Conservation (phyloP, 257 asterid species). For the Haberlea rhodopensis region DNA sequence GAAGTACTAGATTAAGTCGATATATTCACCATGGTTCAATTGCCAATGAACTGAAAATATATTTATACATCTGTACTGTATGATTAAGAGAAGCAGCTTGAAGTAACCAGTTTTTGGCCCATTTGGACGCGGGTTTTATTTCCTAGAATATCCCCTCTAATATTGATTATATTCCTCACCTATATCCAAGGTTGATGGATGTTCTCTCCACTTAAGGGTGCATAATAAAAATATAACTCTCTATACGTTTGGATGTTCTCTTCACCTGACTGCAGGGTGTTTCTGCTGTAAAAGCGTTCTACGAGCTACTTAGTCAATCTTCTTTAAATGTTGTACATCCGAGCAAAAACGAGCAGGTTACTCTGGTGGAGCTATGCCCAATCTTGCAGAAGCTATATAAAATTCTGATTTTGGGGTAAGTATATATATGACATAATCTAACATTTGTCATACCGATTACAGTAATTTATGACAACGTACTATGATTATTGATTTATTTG, state of each 20-base stretch:
- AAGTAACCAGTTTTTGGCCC: not conserved
- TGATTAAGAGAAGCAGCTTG: not conserved
- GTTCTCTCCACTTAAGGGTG: too few species aligned
- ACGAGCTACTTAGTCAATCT: slow-evolving; percentile 80
- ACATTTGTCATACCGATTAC: not conserved
- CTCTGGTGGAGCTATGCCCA: slow-evolving; percentile 89
- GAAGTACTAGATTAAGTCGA: not conserved
- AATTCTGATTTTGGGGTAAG: slow-evolving; percentile 57
- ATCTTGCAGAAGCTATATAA: slow-evolving; percentile 72
- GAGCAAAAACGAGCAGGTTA: slow-evolving; percentile 52
- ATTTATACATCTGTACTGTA: too few species aligned
- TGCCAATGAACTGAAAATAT: not conserved
- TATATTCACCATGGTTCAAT: not conserved
- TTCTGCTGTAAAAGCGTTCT: slow-evolving; percentile 91
- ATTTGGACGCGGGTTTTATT: too few species aligned
- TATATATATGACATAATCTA: not conserved
- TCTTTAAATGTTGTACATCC: slow-evolving; percentile 60
- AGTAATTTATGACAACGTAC: not conserved
- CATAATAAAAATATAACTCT: too few species aligned
- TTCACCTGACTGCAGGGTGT: slow-evolving; percentile 60
- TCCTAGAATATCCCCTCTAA: not conserved
- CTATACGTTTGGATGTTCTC: too few species aligned
- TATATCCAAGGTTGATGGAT: too few species aligned
- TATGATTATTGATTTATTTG: slow-evolving; percentile 5
- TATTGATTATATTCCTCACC: not conserved